These are phyloP conservation scores for Peronospora tabacina DNA, from an alignment of 352 stramenopile species.

Conservation along the genomic window DNA sequence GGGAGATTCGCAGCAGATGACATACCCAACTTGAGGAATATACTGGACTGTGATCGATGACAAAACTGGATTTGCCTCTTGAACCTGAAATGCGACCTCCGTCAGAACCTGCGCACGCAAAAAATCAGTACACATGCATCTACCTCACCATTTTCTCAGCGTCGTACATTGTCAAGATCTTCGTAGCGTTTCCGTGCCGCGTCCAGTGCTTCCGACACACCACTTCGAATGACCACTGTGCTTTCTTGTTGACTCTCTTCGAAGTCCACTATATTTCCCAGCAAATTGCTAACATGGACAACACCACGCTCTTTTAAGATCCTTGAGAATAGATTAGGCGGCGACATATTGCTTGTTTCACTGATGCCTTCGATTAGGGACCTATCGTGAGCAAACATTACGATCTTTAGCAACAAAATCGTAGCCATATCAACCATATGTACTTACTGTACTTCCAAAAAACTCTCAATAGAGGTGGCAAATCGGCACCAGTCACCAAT, in stretches of 20 bases:
- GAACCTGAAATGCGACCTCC: constrained; percentile 75
- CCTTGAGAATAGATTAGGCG: constrained; percentile 32
- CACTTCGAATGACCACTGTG: constrained; percentile 55
- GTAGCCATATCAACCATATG: background rate
- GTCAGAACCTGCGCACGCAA: constrained; percentile 50
- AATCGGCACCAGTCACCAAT: constrained; percentile 62
- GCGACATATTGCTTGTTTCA: constrained; percentile 13
- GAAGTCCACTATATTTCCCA: constrained; percentile 80
- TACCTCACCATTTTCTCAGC: background rate
- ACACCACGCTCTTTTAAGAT: constrained; percentile 34
- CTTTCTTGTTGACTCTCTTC: constrained; percentile 63
- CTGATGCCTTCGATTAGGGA: constrained; percentile 22
- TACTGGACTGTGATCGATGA: constrained; percentile 80
- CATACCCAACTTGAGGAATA: constrained; percentile 83
- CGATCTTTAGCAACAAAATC: constrained; percentile 1
- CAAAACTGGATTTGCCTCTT: constrained; percentile 61
- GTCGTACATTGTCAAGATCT: constrained; percentile 71
- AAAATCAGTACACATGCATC: background rate
- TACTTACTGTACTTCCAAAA: constrained; percentile 51
- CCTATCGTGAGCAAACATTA: constrained; percentile 6
- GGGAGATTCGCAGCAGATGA: constrained; percentile 67
- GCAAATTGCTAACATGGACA: constrained; percentile 61
- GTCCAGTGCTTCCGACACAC: constrained; percentile 68
- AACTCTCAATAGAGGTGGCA: constrained; percentile 48
- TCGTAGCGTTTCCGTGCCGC: constrained; percentile 57